Percentiles rank a stretch among this genome's conserved stretches.
phyloP scores from a whole-genome alignment of 2,329 filamentous ascomycete genomes.

The Fusarium proliferatum region DNA sequence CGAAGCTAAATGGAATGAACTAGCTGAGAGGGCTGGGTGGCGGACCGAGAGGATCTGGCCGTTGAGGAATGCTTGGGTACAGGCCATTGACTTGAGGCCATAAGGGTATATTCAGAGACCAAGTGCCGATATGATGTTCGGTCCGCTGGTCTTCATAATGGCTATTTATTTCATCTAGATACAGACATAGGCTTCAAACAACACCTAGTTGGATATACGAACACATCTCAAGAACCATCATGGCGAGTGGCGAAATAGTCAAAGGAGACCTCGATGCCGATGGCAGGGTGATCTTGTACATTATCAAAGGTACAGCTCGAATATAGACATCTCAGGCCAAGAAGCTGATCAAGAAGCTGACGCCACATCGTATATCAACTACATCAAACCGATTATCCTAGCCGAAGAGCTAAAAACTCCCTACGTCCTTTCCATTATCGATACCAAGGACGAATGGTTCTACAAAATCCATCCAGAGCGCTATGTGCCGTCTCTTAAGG shows the following conservation, averaged over 20 bases:
- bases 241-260: not conserved
- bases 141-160: not conserved
- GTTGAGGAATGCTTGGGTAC: not conserved
- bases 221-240: not conserved
- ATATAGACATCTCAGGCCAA: not conserved
- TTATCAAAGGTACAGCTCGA: not conserved
- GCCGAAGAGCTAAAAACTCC: not conserved
- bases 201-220: not conserved
- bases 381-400: not conserved
- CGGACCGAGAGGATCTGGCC: not conserved
- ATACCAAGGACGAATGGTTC: not conserved
- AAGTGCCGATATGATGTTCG: not conserved
- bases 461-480: not conserved
- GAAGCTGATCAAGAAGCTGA: not conserved
- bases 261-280: not conserved
- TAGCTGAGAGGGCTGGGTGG: not conserved
- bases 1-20: not conserved
- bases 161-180: not conserved
- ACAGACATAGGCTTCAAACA: not conserved
- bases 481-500: not conserved
- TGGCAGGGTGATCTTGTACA: not conserved
- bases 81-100: not conserved
- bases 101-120: not conserved
- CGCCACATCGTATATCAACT: not conserved
- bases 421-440: not conserved